phyloP scores from a whole-genome alignment of 176 grass and related monocot genomes.

The Oryza glumipatula region DNA sequence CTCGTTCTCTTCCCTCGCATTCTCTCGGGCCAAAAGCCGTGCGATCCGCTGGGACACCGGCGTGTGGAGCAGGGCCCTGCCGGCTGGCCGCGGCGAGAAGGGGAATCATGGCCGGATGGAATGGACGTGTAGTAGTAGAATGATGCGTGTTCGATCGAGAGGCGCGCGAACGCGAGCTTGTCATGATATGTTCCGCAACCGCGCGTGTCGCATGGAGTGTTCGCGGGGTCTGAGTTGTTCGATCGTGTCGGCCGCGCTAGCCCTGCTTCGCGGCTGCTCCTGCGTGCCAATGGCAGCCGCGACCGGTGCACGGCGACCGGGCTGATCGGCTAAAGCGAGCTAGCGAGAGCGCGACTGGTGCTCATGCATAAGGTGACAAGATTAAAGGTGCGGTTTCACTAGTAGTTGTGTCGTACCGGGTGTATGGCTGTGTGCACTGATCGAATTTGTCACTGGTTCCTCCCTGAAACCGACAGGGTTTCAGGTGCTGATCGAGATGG shows the following conservation, averaged over 20 bases:
- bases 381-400: background rate
- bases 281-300: background rate
- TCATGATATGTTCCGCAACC: slow-evolving; percentile 12
- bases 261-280: background rate
- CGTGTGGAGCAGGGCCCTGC: slow-evolving; percentile 17
- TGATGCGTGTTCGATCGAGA: slow-evolving; percentile 27
- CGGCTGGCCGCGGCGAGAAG: background rate
- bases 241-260: background rate
- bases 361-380: background rate
- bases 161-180: background rate
- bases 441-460: background rate
- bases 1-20: slow-evolving; percentile 16
- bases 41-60: slow-evolving; percentile 1
- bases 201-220: slow-evolving; percentile 23
- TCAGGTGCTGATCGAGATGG: background rate
- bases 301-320: background rate
- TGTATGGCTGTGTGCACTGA: background rate
- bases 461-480: background rate
- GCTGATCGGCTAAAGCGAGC: background rate
- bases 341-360: no score
- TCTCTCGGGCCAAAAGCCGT: slow-evolving; percentile 24
- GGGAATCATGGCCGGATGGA: background rate
- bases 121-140: background rate
- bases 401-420: background rate
- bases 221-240: background rate